Base-by-base conservation (phyloP, 495 filamentous ascomycete genomes). In the Penicillium manginii region DNA sequence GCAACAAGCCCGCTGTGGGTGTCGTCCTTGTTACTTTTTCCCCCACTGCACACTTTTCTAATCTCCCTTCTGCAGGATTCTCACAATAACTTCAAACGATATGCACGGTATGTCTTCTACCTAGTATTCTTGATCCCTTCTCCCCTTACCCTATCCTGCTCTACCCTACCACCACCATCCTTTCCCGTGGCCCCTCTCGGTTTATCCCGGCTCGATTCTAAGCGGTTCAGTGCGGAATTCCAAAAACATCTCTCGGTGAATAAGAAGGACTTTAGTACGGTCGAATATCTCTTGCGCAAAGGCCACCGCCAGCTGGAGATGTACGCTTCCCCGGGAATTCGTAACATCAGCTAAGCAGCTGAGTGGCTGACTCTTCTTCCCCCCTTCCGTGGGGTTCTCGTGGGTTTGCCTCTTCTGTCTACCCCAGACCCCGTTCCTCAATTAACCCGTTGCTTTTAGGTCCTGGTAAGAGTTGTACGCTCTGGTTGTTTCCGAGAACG, bases 211-310 rank as follows among this genome's bases (percentile, higher is more conserved):
- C 39, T 64, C 52, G 56, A 3, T 23, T 49, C 5, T n/a, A 48
- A 43, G 40, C 40, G 52, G 49, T 63, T 50, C 46, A 93, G 92
- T 49, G 72, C 73, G 35, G 91, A 97, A 62, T 98, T 98, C 62
- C 75, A 86, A 46, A 88, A 88, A 64, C 79, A 91, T 64, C 66
- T 85, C 2, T 66, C 69, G 19, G 66, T 97, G 35, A 86, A 88
- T 72, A 97, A 91, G 75, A 93, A 90, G 69, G 92, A 98, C 69
- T 98, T 98, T 73, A 74, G 75, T 43, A 84, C 92, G 2, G 87
- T 98, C 57, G 94, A 98, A 72, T 96, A 90, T 75, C 78, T 97
- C 4, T 68, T 98, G 31, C 84, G 93, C 46, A 93, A 90, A 68
- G 94, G 94, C 39, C 81, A 85, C 31, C 84, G 90, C 52, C 92